Evolutionary conservation across 768 basidiomycete genomes (phyloP), one percentile per base, ranked within the genome.

Genomic region (Russula sp.): DNA sequence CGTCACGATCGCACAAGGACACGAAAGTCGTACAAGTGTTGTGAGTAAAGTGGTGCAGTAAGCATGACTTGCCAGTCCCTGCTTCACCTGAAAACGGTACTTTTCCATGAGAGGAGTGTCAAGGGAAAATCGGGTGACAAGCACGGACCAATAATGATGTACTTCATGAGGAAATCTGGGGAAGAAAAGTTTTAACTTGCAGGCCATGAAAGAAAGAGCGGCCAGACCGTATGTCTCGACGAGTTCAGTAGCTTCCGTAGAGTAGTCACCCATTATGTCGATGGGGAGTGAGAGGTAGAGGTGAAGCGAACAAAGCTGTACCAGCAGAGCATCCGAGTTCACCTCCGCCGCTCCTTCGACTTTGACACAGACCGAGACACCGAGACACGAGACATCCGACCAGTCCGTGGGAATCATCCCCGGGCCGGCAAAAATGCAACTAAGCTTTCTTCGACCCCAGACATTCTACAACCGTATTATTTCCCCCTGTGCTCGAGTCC

Each of bases 161-260:
- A 93, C 78, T 99, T 99, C 86, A 98, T 93, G 67, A 99, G 83
- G 74, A 97, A 98, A 76, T 99, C 97, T 97, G 74, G 25, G 14
- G 46, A 47, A 7, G 25, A 6, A 38, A 7, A 14, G 14, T 42
- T 42, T 51, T 18, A 53, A 38, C 22, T 42, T 38, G 16, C 20
- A 29, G 48, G 11, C 35, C 56, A 32, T 54, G 35, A 43, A 20
- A 35, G 25, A 48, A 51, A 51, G 8, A 42, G 63, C 20, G 5
- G 53, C 38, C 35, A 34, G 69, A 93, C 94, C 94, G 74, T 98
- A 98, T 64, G 93, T 93, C 75, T 97, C 94, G 67, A 95, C 73
- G 52, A 98, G 83, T 73, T 98, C 94, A 57, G 94, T 96, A 13
- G 88, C 92, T 68, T 93, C 93, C 52, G 78, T 81, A 54, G 88